Base-by-base conservation (phyloP, 495 filamentous ascomycete species). In the Neurospora intermedia region DNA sequence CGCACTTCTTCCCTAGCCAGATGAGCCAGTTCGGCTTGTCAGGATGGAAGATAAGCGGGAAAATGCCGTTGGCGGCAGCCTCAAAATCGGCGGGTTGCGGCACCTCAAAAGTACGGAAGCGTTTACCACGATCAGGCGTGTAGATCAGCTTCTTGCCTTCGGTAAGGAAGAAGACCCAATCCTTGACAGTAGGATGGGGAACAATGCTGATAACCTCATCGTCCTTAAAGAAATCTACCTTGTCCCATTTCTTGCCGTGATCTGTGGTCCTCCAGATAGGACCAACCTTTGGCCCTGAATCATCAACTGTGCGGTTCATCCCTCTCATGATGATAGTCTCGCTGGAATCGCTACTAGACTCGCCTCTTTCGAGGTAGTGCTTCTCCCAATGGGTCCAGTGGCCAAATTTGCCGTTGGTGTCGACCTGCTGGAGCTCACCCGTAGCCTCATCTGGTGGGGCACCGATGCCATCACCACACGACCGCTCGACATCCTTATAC, bases 291-390 rank as follows among this genome's bases (percentile, higher is more conserved):
- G 43, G 43, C 40, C 69, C 69, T 59, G 54, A 42, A 42, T 75
- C 42, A 11, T 89, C 83, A 46, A 85, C 81, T 1, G 91, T 31
- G n/a, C 59, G 42, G 20, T 69, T 73, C 69, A 66, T 43, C 0
- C 76, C 94, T 16, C 90, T 89, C 85, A 94, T 88, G 76, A 98
- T 87, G 71, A 99, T 85, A 0, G 95, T 97, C 83, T 98, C 96
- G 73, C 94, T 93, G 1, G 85, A 79, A 23, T 83, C 87, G 13
- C 78, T 80, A 77, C 87, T 91, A 59, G 86, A 86, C 11, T 90
- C 89, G 35, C 90, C 89, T 8, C 93, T 89, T 76, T 98, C 94
- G 39, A 98, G 88, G 77, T 98, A 98, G 70, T 84, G 80, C 81
- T 89, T 92, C 72, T 92, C 91, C 72, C 91, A 86, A 10, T 74